Evolutionary conservation across 768 basidiomycete species (phyloP).

Genomic region (Neoboletus brunneissimus): DNA sequence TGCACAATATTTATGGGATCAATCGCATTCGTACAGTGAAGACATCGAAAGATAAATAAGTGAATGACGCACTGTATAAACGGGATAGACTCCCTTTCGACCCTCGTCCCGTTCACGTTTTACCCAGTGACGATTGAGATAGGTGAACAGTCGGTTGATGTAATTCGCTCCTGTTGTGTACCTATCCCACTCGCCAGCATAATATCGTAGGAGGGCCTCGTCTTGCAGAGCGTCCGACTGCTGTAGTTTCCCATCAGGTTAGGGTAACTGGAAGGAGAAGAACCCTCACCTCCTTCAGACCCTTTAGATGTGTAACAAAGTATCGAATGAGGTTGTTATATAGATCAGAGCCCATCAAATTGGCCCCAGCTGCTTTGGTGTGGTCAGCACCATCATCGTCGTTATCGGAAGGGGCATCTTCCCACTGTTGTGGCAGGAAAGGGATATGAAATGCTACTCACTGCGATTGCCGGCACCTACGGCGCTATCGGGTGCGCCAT

Average conservation of each 20-base stretch:
- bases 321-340: conserved; percentile 94
- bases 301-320: conserved; percentile 78
- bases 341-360: conserved; percentile 95
- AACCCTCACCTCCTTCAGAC: conserved; percentile 54
- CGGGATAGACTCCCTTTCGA: conserved; percentile 88
- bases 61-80: conserved; percentile 77
- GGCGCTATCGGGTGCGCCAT: conserved; percentile 40
- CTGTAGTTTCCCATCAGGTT: conserved; percentile 40
- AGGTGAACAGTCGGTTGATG: conserved; percentile 95
- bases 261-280: conserved; percentile 20
- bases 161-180: conserved; percentile 98
- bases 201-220: conserved; percentile 85
- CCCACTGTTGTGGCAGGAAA: conserved; percentile 15
- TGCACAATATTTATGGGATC: conserved; percentile 22
- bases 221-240: conserved; percentile 78
- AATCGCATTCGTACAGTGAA: neutral
- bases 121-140: conserved; percentile 99
- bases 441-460: conserved; percentile 37
- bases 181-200: conserved; percentile 90
- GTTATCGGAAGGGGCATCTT: conserved; percentile 26
- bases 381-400: conserved; percentile 18
- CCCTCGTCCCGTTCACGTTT: conserved; percentile 98
- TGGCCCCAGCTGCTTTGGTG: conserved; percentile 70
- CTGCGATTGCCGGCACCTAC: conserved; percentile 48
- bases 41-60: neutral